These are phyloP conservation scores for Kazachstania martiniae DNA, from an alignment of 805 yeast genomes.

Conservation along the genomic window DNA sequence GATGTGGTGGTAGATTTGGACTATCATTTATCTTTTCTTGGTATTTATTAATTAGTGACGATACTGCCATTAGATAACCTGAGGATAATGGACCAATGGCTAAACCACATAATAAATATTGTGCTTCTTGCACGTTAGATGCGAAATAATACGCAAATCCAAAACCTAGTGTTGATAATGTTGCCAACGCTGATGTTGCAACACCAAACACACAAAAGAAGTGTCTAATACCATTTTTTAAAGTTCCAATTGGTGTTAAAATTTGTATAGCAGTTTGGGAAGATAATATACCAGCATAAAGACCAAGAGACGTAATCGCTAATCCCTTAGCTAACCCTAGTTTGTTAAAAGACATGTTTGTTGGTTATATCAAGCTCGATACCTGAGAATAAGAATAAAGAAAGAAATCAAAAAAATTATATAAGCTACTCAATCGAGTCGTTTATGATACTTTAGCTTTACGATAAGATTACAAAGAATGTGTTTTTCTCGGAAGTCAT, in stretches of 20 bases:
- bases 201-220: constrained; percentile 16
- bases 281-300: constrained; percentile 39
- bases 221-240: constrained; percentile 10
- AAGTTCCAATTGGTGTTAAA: constrained; percentile 18
- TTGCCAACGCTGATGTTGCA: constrained; percentile 29
- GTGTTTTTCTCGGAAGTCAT: too few relatives aligned
- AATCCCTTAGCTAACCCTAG: constrained; percentile 45
- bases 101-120: constrained; percentile 6
- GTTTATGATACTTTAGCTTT: too few relatives aligned
- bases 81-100: constrained; percentile 8
- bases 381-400: too few relatives aligned
- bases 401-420: too few relatives aligned
- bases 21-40: not conserved
- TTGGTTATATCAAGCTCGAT: too few relatives aligned
- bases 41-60: not conserved
- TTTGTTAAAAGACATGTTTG: too few relatives aligned
- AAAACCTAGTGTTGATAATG: constrained; percentile 42
- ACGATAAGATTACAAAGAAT: too few relatives aligned
- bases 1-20: constrained; percentile 8
- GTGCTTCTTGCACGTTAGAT: constrained; percentile 1
- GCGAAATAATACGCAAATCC: constrained; percentile 34
- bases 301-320: constrained; percentile 59
- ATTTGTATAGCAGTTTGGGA: constrained; percentile 28
- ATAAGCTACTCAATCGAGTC: too few relatives aligned
- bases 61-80: constrained; percentile 3